These are phyloP conservation scores for Oryza punctata DNA, from an alignment of 176 grass and related monocot genomes.

Conservation along the genomic window DNA sequence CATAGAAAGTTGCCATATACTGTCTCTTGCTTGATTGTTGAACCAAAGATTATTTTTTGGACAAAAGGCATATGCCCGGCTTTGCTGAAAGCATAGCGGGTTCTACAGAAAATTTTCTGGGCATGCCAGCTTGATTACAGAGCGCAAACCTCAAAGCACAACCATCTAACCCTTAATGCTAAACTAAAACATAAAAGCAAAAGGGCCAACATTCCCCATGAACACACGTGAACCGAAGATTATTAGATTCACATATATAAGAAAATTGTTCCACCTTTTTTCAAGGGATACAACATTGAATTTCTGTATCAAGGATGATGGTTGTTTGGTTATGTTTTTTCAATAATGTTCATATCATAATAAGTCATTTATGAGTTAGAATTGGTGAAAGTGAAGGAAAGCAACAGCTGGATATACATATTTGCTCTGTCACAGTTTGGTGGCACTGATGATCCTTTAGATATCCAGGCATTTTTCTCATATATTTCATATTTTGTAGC, in stretches of 20 bases:
- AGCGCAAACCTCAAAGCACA: no score
- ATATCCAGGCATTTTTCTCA: not conserved
- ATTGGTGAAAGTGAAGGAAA: not conserved
- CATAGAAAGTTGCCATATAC: not conserved
- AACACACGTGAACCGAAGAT: not conserved
- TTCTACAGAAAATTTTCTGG: no score
- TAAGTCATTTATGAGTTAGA: constrained; percentile 11
- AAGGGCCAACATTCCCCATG: no score
- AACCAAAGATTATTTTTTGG: not conserved
- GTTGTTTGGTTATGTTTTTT: constrained; percentile 6
- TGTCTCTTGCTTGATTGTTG: not conserved
- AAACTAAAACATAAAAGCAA: no score
- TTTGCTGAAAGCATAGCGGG: no score
- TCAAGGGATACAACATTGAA: not conserved
- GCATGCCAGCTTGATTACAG: no score
- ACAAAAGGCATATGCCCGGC: no score
- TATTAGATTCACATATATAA: not conserved
- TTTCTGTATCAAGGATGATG: constrained; percentile 2
- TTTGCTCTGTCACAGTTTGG: not conserved
- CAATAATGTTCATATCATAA: not conserved
- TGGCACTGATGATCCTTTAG: not conserved
- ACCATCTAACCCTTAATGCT: no score
- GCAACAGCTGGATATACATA: not conserved
- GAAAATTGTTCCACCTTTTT: not conserved
- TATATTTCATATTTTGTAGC: not conserved